A percentile compares a stretch with the other conserved stretches of the same genome.
Conservation (phyloP, 768 basidiomycete species). For the Brasilioporus rufonigricans region DNA sequence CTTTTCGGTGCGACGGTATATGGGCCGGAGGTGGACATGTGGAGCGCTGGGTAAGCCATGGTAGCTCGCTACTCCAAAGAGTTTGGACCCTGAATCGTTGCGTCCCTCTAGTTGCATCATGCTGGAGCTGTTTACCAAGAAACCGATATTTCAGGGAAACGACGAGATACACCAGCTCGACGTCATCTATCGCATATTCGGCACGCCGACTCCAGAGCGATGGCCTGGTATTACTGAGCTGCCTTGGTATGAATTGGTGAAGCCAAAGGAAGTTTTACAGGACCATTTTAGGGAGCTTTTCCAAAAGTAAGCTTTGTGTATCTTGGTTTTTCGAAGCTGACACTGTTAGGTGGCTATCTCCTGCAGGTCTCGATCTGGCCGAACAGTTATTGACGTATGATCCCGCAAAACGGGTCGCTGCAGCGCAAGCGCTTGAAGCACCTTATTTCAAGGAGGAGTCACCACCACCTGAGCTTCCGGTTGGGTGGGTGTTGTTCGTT, state of each 20-base stretch:
- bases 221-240: conserved; percentile 84
- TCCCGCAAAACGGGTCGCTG: conserved; percentile 73
- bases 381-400: conserved; percentile 79
- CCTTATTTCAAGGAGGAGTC: conserved; percentile 84
- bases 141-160: conserved; percentile 95
- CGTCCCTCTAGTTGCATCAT: conserved; percentile 80
- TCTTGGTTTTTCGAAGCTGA: background rate
- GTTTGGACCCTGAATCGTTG: background rate
- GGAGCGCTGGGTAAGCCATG: conserved; percentile 86
- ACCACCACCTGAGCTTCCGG: conserved; percentile 70
- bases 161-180: conserved; percentile 98
- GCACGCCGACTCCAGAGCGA: conserved; percentile 77
- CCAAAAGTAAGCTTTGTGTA: conserved; percentile 58
- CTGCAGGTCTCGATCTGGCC: conserved; percentile 84
- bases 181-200: conserved; percentile 86
- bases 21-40: conserved; percentile 98
- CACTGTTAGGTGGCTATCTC: conserved; percentile 71
- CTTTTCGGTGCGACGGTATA: conserved; percentile 95
- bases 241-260: conserved; percentile 99
- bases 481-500: conserved; percentile 55
- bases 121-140: conserved; percentile 94
- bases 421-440: conserved; percentile 73
- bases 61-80: background rate
- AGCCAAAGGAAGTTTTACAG: conserved; percentile 71
- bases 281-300: conserved; percentile 85